These are phyloP conservation scores for Bolboschoenoplectus hybrid DNA, from an alignment of 202 grass and related monocot species.

Conservation along the genomic window DNA sequence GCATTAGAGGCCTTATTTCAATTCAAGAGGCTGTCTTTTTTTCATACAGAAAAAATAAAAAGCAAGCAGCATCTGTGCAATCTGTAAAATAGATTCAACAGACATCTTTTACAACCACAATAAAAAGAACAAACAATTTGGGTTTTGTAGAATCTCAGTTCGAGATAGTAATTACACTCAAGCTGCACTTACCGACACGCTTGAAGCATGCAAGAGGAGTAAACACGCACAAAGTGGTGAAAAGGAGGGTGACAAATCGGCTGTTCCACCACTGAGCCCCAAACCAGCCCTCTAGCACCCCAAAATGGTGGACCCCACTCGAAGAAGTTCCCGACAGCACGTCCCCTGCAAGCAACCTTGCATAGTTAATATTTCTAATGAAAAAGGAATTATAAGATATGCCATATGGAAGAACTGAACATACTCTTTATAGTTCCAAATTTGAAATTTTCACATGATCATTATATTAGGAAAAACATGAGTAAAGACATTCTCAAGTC, in stretches of 20 bases:
- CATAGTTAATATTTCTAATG: neutral
- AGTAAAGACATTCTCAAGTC: neutral
- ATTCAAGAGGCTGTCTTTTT: neutral
- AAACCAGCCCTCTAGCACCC: slow-evolving; percentile 94
- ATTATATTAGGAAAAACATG: neutral
- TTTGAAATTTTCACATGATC: neutral
- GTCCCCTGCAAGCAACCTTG: slow-evolving; percentile 51
- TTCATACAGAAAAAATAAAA: neutral
- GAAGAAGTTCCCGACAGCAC: slow-evolving; percentile 87
- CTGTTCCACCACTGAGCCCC: slow-evolving; percentile 87
- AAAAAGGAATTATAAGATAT: neutral
- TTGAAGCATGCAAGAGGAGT: slow-evolving; percentile 84
- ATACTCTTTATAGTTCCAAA: neutral
- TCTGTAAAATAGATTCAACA: neutral
- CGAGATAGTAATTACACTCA: neutral
- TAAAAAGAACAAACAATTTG: neutral
- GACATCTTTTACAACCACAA: neutral
- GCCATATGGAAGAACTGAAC: neutral
- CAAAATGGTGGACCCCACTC: slow-evolving; percentile 69
- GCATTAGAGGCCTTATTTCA: neutral
- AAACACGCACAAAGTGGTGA: slow-evolving; percentile 67
- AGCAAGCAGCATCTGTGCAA: neutral
- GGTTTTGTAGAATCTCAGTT: neutral
- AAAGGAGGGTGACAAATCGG: slow-evolving; percentile 73
- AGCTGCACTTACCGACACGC: slow-evolving; percentile 59